Percentiles rank a stretch among this genome's conserved stretches.
Conservation (phyloP, 1,284 basidiomycete species). For the Wolfiporia cocos region DNA sequence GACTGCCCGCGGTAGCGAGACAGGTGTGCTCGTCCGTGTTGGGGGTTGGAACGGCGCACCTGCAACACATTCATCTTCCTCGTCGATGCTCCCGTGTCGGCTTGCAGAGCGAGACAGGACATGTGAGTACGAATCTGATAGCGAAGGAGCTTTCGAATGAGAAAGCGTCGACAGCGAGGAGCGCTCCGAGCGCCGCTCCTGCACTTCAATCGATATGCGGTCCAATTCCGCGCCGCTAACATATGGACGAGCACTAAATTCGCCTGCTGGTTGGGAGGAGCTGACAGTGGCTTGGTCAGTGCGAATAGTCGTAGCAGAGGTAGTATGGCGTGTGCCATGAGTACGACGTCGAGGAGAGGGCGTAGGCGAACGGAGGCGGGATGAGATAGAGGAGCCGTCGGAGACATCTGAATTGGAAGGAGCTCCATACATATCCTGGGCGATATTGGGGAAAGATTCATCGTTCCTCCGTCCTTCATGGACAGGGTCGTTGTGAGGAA, state of each 20-base stretch:
- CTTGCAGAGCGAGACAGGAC: conserved; percentile 13
- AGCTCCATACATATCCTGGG: conserved; percentile 19
- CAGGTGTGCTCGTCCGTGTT: too few species aligned
- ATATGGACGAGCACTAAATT: conserved; percentile 25
- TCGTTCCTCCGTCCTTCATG: too few species aligned
- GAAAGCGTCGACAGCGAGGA: conserved; percentile 22
- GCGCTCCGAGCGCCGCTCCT: conserved; percentile 47
- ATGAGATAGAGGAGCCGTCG: conserved; percentile 9
- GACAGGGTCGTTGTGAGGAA: too few species aligned
- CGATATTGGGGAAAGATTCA: conserved; percentile 8
- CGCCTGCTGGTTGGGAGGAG: conserved; percentile 13
- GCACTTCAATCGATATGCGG: conserved; percentile 50
- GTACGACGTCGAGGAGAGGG: conserved; percentile 20
- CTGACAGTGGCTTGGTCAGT: conserved; percentile 41
- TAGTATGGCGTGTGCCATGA: too few species aligned
- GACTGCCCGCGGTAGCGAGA: too few species aligned
- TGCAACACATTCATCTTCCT: too few species aligned
- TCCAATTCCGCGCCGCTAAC: conserved; percentile 45
- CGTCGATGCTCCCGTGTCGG: too few species aligned
- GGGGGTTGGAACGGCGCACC: too few species aligned
- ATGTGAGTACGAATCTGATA: conserved; percentile 15
- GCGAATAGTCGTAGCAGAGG: conserved; percentile 34
- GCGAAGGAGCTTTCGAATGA: conserved; percentile 11
- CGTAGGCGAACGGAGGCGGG: conserved; percentile 16
- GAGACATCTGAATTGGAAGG: conserved; percentile 24